phyloP scores from a whole-genome alignment of 2,329 filamentous ascomycete genomes.

The Clarireedia paspali region DNA sequence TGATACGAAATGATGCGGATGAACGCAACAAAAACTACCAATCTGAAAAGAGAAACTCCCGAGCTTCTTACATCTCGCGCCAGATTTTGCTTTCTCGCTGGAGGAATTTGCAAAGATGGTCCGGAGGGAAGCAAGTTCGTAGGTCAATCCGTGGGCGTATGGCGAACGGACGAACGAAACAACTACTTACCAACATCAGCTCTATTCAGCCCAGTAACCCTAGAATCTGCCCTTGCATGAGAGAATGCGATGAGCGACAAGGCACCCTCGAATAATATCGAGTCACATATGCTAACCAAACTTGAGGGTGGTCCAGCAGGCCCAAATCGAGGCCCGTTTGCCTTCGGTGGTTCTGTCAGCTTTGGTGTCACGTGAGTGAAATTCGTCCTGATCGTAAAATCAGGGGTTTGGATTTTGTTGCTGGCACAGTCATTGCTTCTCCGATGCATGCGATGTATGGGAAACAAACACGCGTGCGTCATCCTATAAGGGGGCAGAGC shows the following conservation, averaged over 20 bases:
- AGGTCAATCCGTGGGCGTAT: too few relatives aligned
- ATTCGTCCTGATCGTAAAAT: background rate
- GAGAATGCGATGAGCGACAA: background rate
- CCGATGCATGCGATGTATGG: background rate
- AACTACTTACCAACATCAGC: too few relatives aligned
- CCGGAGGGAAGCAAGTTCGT: too few relatives aligned
- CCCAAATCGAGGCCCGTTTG: constrained; percentile 9
- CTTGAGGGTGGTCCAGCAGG: background rate
- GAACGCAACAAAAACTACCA: background rate
- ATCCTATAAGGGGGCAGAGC: background rate
- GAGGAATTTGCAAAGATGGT: too few relatives aligned
- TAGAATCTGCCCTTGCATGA: background rate
- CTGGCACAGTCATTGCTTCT: background rate
- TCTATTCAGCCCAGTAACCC: too few relatives aligned
- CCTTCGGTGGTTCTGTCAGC: background rate
- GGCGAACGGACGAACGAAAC: too few relatives aligned
- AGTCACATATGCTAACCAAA: background rate
- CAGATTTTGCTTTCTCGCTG: too few relatives aligned
- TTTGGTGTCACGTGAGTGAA: background rate
- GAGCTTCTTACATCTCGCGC: too few relatives aligned
- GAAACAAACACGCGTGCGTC: background rate
- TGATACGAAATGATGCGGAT: background rate
- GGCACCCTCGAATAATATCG: background rate
- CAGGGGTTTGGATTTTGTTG: background rate
- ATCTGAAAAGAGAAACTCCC: too few relatives aligned